Base-by-base conservation (phyloP, 1,284 basidiomycete genomes). In the Rhodotorula sp. region DNA sequence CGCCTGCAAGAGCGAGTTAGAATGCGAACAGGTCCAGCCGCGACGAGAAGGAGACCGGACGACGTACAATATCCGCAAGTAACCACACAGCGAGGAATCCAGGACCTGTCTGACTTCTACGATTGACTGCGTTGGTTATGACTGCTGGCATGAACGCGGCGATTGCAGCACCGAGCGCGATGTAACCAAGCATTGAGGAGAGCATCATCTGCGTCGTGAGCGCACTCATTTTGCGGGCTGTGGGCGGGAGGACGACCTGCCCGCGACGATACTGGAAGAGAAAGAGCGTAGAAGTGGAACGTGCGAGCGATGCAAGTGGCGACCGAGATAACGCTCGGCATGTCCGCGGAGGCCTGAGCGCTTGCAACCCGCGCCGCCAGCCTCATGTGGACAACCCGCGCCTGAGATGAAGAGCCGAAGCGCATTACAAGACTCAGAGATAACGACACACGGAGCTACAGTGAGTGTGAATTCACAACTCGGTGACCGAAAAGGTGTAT, bases 61-160 rank as follows among this genome's bases (percentile, higher is more conserved):
- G 29, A 31, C 49, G 18, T 15, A 62, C 51, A 2, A 43, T 23
- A n/a, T 63, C 62, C 3, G 23, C 68, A 6, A 23, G 2, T 2
- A 69, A n/a, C 68, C 68, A 69, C 18, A n/a, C 29, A 8, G 6
- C 18, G 6, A 69, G 43, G 58, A 69, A 69, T 10, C 46, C 20
- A 1, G 62, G 62, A 1, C 58, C 58, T 3, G 61, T 63, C 3
- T 62, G 61, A 26, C 43, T 59, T 1, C 47, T 16, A 3, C 67
- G 67, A 16, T 47, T 58, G 20, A 62, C 67, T 14, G 61, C 61
- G 26, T 68, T 68, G 5, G 6, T 43, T 3, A 63, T 48, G 26
- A 69, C 61, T 10, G 65, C 34, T 0, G 68, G 68, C 3, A 69
- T 18, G 59, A 69, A 69, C 1, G 63, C 64, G 0, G 67, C 67